phyloP scores from a whole-genome alignment of 345 rosid genomes.

The Rhodomyrtus tomentosa region DNA sequence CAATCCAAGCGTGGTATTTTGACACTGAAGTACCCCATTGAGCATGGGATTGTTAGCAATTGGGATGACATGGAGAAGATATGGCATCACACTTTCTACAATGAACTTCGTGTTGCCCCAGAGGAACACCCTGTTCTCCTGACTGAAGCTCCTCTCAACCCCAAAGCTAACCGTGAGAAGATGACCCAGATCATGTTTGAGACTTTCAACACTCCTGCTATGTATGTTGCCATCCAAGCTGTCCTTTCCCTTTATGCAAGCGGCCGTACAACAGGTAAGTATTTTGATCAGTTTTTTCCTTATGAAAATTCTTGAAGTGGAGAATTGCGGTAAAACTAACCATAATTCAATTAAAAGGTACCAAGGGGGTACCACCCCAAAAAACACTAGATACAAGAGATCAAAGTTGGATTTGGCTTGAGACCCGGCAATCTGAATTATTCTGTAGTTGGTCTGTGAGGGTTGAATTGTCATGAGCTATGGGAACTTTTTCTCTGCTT shows the following conservation, averaged over 20 bases:
- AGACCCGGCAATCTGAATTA: not conserved
- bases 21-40: conserved; percentile 65
- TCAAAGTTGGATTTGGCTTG: not conserved
- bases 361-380: not conserved
- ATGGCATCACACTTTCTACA: conserved; percentile 64
- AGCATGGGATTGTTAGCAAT: conserved; percentile 70
- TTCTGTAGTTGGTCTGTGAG: not conserved
- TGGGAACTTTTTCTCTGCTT: not conserved
- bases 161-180: conserved; percentile 76
- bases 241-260: conserved; percentile 56
- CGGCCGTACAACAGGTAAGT: conserved; percentile 49
- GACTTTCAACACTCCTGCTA: conserved; percentile 63
- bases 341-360: not conserved
- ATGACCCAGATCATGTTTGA: conserved; percentile 76
- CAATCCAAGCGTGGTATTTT: conserved; percentile 73
- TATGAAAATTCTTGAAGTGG: not conserved
- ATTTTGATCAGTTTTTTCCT: not conserved
- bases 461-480: not conserved
- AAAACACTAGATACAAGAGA: not conserved
- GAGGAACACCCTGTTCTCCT: conserved; percentile 75
- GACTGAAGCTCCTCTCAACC: conserved; percentile 76
- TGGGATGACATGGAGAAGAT: conserved; percentile 74
- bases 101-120: conserved; percentile 74
- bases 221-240: conserved; percentile 76
- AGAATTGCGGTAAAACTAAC: not conserved